Conservation (phyloP, 805 yeast genomes). For the Lachancea waltii region DNA sequence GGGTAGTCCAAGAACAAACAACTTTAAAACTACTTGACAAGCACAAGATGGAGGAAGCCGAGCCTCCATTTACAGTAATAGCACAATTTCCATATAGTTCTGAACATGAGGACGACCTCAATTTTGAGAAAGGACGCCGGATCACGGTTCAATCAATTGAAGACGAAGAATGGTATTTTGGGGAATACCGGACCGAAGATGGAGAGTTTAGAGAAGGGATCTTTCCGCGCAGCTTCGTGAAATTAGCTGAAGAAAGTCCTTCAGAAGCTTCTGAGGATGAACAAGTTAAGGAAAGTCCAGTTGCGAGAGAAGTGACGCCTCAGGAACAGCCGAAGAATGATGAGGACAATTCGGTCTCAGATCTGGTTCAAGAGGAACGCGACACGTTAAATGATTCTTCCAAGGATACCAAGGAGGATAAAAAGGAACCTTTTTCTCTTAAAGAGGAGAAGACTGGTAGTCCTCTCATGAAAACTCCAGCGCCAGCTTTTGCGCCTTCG, state of each 20-base stretch:
- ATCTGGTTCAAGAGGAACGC: no score
- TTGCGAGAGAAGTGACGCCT: no score
- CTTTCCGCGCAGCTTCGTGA: constrained; percentile 82
- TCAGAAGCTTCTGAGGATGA: no score
- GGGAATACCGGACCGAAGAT: constrained; percentile 42
- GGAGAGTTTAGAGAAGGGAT: constrained; percentile 57
- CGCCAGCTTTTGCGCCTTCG: no score
- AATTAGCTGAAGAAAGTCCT: background rate
- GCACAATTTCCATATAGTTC: constrained; percentile 63
- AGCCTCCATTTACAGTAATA: constrained; percentile 57
- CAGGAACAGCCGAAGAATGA: no score
- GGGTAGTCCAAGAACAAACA: background rate
- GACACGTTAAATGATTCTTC: no score
- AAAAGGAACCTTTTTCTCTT: no score
- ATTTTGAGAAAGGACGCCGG: constrained; percentile 58
- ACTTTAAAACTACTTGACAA: background rate
- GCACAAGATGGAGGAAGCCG: constrained; percentile 21
- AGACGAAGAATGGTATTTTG: constrained; percentile 89
- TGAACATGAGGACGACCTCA: constrained; percentile 78
- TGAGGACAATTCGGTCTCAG: no score
- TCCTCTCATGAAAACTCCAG: no score
- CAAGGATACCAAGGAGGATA: no score
- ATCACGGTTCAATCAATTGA: constrained; percentile 74
- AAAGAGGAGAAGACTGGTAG: no score
- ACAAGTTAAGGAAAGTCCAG: no score